A percentile compares a stretch with the other conserved stretches of the same genome.
Evolutionary conservation across 2,329 filamentous ascomycete genomes (phyloP).

Genomic region (Trichoderma sp.): DNA sequence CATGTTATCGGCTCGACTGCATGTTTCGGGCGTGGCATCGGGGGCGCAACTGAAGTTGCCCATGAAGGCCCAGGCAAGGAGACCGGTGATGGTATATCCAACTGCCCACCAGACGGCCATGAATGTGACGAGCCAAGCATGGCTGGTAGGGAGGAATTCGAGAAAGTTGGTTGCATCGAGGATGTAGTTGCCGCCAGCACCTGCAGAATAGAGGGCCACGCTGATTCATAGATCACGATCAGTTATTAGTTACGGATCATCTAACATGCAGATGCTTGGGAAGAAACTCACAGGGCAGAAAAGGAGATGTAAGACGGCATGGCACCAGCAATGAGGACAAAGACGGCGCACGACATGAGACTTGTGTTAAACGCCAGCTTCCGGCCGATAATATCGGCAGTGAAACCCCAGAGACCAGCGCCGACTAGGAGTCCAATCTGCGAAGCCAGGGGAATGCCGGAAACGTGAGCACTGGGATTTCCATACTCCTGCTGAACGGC

Average conservation of each 20-base stretch:
- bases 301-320: conserved; percentile 20
- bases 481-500: conserved; percentile 20
- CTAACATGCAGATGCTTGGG: neutral
- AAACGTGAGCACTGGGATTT: conserved; percentile 12
- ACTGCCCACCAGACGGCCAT: conserved; percentile 21
- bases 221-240: neutral
- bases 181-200: conserved; percentile 21
- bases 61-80: conserved; percentile 21
- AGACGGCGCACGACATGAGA: conserved; percentile 18
- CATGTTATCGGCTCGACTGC: conserved; percentile 18
- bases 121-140: conserved; percentile 20
- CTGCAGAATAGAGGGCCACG: conserved; percentile 20
- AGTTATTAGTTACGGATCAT: neutral
- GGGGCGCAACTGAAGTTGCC: conserved; percentile 20
- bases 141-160: conserved; percentile 18
- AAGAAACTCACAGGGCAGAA: conserved; percentile 9
- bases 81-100: conserved; percentile 17
- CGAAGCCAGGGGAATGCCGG: conserved; percentile 16
- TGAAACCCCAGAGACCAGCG: conserved; percentile 20
- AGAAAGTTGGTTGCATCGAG: conserved; percentile 19
- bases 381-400: conserved; percentile 20
- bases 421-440: conserved; percentile 20
- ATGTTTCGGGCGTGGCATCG: conserved; percentile 9
- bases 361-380: conserved; percentile 21
- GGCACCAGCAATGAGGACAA: conserved; percentile 18